phyloP scores from a whole-genome alignment of 768 basidiomycete species.

The Pulveroboletus sp. region DNA sequence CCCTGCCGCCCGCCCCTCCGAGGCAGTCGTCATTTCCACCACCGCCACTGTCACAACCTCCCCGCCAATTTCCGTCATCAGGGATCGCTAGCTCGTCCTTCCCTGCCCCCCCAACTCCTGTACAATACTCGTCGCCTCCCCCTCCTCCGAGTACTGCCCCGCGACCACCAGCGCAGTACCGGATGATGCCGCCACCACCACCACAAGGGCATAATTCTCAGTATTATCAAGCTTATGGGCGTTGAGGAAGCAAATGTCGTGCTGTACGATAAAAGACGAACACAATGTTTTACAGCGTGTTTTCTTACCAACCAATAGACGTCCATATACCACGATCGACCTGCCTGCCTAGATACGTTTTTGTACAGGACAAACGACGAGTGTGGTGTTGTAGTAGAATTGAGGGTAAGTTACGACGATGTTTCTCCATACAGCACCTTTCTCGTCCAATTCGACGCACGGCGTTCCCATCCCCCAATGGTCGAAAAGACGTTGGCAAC shows the following conservation, averaged over 20 bases:
- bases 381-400: not conserved
- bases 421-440: constrained; percentile 40
- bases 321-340: not conserved
- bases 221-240: constrained; percentile 32
- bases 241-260: constrained; percentile 10
- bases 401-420: not conserved
- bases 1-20: constrained; percentile 17
- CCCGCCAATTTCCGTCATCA: constrained; percentile 17
- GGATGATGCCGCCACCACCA: constrained; percentile 27
- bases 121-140: constrained; percentile 23
- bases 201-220: constrained; percentile 29
- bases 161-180: constrained; percentile 26
- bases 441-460: constrained; percentile 45
- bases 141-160: constrained; percentile 10
- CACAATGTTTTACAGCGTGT: not conserved
- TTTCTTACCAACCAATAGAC: not conserved
- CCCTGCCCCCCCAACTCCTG: constrained; percentile 30
- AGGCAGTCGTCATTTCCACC: constrained; percentile 26
- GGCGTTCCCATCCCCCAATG: constrained; percentile 45
- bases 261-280: not conserved
- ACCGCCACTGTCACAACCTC: constrained; percentile 16
- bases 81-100: constrained; percentile 16
- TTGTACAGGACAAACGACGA: not conserved
- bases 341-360: not conserved
- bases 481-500: constrained; percentile 44